Percentiles rank a stretch among this genome's conserved stretches.
These are phyloP conservation scores for Penicillium sp. DNA, from an alignment of 2,329 filamentous ascomycete species.

Conservation along the genomic window DNA sequence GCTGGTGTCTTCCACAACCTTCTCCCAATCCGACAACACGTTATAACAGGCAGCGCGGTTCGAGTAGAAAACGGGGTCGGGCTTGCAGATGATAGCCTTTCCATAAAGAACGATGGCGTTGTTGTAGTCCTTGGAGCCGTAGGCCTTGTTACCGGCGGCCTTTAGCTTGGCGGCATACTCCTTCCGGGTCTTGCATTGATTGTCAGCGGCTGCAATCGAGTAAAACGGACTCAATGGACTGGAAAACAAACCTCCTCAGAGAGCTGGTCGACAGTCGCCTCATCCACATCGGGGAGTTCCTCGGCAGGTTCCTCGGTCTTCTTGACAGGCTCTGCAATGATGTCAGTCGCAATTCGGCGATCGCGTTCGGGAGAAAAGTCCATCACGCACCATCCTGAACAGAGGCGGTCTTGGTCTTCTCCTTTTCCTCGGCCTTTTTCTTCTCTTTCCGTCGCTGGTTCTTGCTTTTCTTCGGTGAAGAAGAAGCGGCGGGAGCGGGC, in stretches of 20 bases:
- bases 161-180: conserved; percentile 89
- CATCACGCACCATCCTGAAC: conserved; percentile 34
- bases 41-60: conserved; percentile 98
- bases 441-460: conserved; percentile 82
- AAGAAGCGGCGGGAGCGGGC: conserved; percentile 33
- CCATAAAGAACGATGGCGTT: conserved; percentile 92
- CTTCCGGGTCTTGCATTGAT: conserved; percentile 64
- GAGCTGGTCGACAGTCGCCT: conserved; percentile 47
- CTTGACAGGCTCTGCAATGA: conserved; percentile 36
- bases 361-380: conserved; percentile 16
- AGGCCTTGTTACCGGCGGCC: conserved; percentile 93
- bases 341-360: conserved; percentile 15
- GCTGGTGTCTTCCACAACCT: conserved; percentile 94
- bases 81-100: conserved; percentile 93
- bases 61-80: conserved; percentile 97
- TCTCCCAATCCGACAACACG: conserved; percentile 86
- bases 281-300: conserved; percentile 65
- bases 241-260: conserved; percentile 44
- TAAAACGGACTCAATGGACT: not conserved
- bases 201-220: conserved; percentile 8
- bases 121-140: conserved; percentile 90
- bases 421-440: conserved; percentile 51
- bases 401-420: conserved; percentile 52
- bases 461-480: conserved; percentile 69
- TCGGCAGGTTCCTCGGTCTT: conserved; percentile 54